phyloP scores from a whole-genome alignment of 2,329 filamentous ascomycete genomes.

The Aspergillus sp. region DNA sequence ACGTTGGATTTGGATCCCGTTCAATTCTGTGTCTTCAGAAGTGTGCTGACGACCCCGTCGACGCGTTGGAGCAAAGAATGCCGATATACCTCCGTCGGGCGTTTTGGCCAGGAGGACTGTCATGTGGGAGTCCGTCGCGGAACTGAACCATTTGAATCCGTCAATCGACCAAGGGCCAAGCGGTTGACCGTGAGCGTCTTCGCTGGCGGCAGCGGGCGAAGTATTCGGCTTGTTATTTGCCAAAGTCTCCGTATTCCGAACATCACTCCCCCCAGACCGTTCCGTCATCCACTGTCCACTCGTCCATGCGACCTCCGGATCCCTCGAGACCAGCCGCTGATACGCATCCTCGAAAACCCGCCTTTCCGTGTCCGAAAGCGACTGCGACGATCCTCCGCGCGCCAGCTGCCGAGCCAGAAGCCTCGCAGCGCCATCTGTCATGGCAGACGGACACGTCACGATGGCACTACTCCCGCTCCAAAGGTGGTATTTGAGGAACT shows the following conservation, averaged over 20 bases:
- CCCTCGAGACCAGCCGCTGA: neutral
- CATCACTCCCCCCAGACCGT: conserved; percentile 59
- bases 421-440: conserved; percentile 22
- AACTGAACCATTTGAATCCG: conserved; percentile 56
- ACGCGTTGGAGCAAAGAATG: conserved; percentile 58
- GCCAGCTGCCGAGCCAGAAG: conserved; percentile 7
- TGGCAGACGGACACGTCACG: conserved; percentile 19
- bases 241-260: conserved; percentile 58
- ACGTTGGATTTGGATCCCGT: conserved; percentile 57
- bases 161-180: conserved; percentile 51
- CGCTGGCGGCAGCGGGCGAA: neutral
- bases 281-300: conserved; percentile 75
- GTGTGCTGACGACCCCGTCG: conserved; percentile 17
- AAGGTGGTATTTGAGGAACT: conserved; percentile 15
- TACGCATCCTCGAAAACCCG: neutral
- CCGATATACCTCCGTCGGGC: conserved; percentile 43
- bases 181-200: conserved; percentile 1
- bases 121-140: conserved; percentile 58
- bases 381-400: neutral
- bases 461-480: conserved; percentile 19
- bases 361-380: conserved; percentile 1
- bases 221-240: conserved; percentile 32
- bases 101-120: conserved; percentile 56
- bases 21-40: conserved; percentile 39
- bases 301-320: conserved; percentile 46